Evolutionary conservation across 2,329 filamentous ascomycete species (phyloP), one percentile per base, ranked within the genome.

Genomic region (Sordariomycetes sp.): DNA sequence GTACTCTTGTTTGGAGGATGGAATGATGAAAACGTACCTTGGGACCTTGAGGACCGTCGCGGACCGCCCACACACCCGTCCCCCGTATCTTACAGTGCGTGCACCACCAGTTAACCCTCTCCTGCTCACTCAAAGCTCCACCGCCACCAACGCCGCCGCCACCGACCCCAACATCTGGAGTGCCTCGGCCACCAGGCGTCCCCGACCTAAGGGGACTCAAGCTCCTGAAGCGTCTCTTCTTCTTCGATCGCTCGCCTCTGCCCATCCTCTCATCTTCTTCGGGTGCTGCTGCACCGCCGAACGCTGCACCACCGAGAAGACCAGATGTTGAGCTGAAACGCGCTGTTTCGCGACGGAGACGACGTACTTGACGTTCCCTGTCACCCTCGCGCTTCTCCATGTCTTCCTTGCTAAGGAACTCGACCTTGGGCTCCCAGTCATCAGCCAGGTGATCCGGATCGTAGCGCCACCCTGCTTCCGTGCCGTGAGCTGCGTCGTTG

Each of bases 371-470:
- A 36, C 92, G 72, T 58, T 98, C 92, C 27, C 92, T 75, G 53
- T 98, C 92, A 33, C 86, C 86, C 58, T 98, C 92, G 19, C 92
- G 77, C 63, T 94, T 94, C 60, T 98, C 92, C 35, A 98, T 96
- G 52, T 98, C 92, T 48, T 98, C 92, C 47, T 94, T 94, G 25
- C 82, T 88, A 3, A 98, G 63, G 0, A 72, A 68, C 54, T 90
- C 85, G 8, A 92, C 70, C 62, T 84, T 86, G 6, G 85, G 82
- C 51, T 87, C 83, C 85, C 85, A 92, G 40, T 84, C 80, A 42
- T 85, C 81, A 7, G 75, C 88, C 4, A 96, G 70, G 39, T 86
- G 82, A 50, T 96, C 92, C 3, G 86, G 85, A 45, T 98, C 92
- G 53, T 95, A 94, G 42, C 92, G 75, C 90, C 92, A 96, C 3